These are phyloP conservation scores for Nitzschia inconspicua DNA, from an alignment of 108 stramenopile species.

Conservation along the genomic window DNA sequence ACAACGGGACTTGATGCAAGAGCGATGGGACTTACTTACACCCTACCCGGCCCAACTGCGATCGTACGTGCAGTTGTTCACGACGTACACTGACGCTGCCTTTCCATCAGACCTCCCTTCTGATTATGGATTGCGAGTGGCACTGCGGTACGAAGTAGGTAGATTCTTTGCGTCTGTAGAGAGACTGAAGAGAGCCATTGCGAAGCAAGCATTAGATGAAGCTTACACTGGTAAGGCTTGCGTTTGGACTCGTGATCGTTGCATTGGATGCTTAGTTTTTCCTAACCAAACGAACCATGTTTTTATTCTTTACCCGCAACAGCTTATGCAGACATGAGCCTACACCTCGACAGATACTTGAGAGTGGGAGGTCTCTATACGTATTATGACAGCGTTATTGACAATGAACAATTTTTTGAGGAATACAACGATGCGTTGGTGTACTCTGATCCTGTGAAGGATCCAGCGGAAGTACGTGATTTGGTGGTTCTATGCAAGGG, in stretches of 20 bases:
- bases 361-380: constrained; percentile 80
- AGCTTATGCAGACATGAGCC: constrained; percentile 80
- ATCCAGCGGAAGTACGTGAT: constrained; percentile 79
- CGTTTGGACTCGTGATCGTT: neutral
- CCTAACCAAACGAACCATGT: neutral
- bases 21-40: constrained; percentile 79
- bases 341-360: constrained; percentile 83
- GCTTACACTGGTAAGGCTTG: constrained; percentile 45
- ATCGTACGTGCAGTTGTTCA: constrained; percentile 81
- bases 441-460: constrained; percentile 74
- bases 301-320: neutral
- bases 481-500: constrained; percentile 70
- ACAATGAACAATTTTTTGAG: constrained; percentile 63
- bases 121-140: constrained; percentile 76
- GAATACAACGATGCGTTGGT: constrained; percentile 63
- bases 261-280: neutral
- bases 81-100: constrained; percentile 80
- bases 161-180: constrained; percentile 79
- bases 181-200: constrained; percentile 57
- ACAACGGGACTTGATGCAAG: constrained; percentile 87
- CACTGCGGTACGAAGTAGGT: constrained; percentile 82
- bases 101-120: constrained; percentile 78
- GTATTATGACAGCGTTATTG: constrained; percentile 69
- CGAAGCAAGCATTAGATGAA: constrained; percentile 55
- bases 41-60: constrained; percentile 70